Percentiles rank a stretch among this genome's conserved stretches.
phyloP scores from a whole-genome alignment of 768 basidiomycete genomes.

The Suillus sp. region DNA sequence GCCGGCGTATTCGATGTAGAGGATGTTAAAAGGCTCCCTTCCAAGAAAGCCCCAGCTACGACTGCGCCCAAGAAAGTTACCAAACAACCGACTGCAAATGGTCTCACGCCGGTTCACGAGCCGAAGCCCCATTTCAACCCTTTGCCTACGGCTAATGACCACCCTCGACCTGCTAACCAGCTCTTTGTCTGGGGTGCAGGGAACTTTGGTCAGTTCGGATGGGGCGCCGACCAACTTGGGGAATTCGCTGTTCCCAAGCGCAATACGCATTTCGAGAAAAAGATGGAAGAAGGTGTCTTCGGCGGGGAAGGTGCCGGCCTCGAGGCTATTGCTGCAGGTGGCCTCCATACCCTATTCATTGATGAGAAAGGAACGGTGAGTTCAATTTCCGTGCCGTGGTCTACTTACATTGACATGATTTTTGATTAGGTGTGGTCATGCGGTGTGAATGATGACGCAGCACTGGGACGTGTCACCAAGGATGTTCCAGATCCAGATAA shows the following conservation, averaged over 20 bases:
- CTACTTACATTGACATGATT: background rate
- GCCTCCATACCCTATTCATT: conserved; percentile 86
- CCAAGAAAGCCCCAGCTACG: conserved; percentile 26
- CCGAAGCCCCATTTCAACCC: conserved; percentile 65
- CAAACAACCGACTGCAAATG: conserved; percentile 34
- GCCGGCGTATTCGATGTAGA: conserved; percentile 45
- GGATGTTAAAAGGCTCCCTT: conserved; percentile 33
- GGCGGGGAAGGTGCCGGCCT: conserved; percentile 78
- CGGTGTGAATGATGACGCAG: conserved; percentile 87
- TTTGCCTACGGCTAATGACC: conserved; percentile 58
- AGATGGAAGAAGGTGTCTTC: conserved; percentile 70
- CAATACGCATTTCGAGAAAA: conserved; percentile 75
- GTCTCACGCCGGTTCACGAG: conserved; percentile 33
- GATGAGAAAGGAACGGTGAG: conserved; percentile 90
- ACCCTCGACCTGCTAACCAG: conserved; percentile 64
- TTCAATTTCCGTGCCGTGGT: conserved; percentile 23
- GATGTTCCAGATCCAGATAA: conserved; percentile 60
- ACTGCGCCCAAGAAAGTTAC: conserved; percentile 29
- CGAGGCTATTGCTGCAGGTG: conserved; percentile 79
- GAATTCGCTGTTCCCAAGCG: conserved; percentile 78
- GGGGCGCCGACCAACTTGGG: conserved; percentile 73
- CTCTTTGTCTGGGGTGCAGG: conserved; percentile 91
- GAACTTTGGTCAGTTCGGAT: conserved; percentile 94
- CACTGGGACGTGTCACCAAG: conserved; percentile 77
- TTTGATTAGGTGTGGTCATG: conserved; percentile 73